Evolutionary conservation across 2,329 filamentous ascomycete genomes (phyloP).

Genomic region (Cladophialophora carrionii): DNA sequence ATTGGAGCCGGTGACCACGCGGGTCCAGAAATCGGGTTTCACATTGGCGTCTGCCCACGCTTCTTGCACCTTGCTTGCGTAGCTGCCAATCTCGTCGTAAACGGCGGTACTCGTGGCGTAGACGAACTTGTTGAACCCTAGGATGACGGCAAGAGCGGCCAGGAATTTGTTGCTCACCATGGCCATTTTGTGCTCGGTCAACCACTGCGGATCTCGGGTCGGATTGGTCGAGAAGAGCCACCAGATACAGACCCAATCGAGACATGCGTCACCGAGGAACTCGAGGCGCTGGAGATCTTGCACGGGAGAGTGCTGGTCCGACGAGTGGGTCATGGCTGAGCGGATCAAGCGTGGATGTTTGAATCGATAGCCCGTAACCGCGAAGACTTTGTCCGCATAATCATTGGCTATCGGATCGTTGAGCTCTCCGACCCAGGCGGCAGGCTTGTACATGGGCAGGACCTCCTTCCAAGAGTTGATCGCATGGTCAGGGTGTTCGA

Average conservation of each 20-base stretch:
- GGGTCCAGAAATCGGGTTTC: constrained; percentile 50
- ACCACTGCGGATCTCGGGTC: constrained; percentile 85
- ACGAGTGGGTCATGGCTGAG: constrained; percentile 87
- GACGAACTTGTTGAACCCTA: constrained; percentile 77
- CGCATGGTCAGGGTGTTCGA: constrained; percentile 69
- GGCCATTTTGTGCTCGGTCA: constrained; percentile 99
- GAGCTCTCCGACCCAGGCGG: constrained; percentile 28
- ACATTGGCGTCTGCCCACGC: constrained; percentile 43
- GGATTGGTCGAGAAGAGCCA: constrained; percentile 78
- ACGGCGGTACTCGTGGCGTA: constrained; percentile 47
- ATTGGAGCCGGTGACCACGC: constrained; percentile 40
- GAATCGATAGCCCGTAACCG: constrained; percentile 68
- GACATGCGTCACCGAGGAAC: constrained; percentile 85
- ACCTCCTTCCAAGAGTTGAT: constrained; percentile 76
- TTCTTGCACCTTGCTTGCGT: constrained; percentile 54
- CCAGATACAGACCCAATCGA: constrained; percentile 84
- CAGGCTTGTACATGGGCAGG: constrained; percentile 45
- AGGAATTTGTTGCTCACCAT: constrained; percentile 98
- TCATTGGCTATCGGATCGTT: constrained; percentile 68
- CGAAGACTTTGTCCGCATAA: constrained; percentile 66
- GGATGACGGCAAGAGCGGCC: constrained; percentile 74
- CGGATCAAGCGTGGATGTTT: constrained; percentile 73
- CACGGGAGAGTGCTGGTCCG: constrained; percentile 75
- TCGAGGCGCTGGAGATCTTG: constrained; percentile 90
- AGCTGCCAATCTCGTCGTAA: constrained; percentile 45